These are phyloP conservation scores for Linum tenue DNA, from an alignment of 345 rosid species.

Conservation along the genomic window DNA sequence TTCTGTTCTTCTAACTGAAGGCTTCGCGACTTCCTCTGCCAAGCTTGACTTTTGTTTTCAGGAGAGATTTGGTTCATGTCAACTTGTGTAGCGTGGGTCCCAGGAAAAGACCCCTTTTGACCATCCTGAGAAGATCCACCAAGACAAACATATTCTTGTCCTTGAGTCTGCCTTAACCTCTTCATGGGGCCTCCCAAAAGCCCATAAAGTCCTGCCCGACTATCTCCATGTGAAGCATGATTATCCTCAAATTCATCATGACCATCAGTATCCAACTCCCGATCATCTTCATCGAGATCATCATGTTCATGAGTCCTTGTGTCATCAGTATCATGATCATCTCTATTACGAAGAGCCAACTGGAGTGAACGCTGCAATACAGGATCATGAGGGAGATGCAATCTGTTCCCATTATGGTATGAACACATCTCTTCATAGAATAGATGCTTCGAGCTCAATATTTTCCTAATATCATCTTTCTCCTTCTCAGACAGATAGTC, in stretches of 20 bases:
- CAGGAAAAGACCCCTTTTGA: conserved; percentile 29
- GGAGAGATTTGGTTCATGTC: conserved; percentile 42
- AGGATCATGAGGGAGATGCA: conserved; percentile 86
- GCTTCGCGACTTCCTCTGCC: conserved; percentile 53
- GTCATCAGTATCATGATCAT: conserved; percentile 62
- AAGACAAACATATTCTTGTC: conserved; percentile 41
- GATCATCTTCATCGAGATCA: conserved; percentile 75
- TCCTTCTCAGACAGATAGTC: conserved; percentile 61
- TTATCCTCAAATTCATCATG: conserved; percentile 63
- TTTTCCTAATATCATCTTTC: conserved; percentile 78
- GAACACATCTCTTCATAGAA: conserved; percentile 98
- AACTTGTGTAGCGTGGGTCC: conserved; percentile 31
- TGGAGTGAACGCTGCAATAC: conserved; percentile 71
- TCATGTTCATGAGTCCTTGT: conserved; percentile 43
- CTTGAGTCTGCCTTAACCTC: conserved; percentile 48
- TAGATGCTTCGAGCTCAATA: conserved; percentile 79
- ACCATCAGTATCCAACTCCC: conserved; percentile 58
- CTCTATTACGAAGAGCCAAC: conserved; percentile 64
- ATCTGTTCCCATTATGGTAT: conserved; percentile 69
- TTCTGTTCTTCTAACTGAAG: conserved; percentile 76
- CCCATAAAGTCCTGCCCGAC: conserved; percentile 30
- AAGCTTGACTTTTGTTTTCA: conserved; percentile 39
- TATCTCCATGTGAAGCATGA: conserved; percentile 34
- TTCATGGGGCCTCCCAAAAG: conserved; percentile 37
- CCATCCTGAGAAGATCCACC: conserved; percentile 35